Conservation (phyloP, 1,284 basidiomycete species). For the Mycena citricolor region DNA sequence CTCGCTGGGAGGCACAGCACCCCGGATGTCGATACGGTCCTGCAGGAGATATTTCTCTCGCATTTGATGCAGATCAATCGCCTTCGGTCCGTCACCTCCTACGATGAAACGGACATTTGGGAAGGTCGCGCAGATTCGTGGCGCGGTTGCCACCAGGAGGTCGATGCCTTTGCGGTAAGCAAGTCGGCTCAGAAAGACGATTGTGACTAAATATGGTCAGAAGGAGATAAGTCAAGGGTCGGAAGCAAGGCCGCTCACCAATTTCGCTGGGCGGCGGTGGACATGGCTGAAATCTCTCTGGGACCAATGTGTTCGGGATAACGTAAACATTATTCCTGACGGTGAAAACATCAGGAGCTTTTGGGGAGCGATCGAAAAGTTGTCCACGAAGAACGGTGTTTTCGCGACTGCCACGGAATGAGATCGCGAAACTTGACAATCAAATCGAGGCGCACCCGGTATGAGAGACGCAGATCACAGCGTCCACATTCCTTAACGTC, state of each 20-base stretch:
- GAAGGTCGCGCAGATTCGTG: slow-evolving; percentile 83
- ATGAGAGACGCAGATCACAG: slow-evolving; percentile 95
- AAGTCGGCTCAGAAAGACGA: slow-evolving; percentile 92
- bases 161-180: slow-evolving; percentile 98
- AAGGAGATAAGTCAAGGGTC: neutral
- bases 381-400: slow-evolving; percentile 92
- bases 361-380: slow-evolving; percentile 51
- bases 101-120: slow-evolving; percentile 88
- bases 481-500: slow-evolving; percentile 87
- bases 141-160: slow-evolving; percentile 89
- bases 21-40: slow-evolving; percentile 88
- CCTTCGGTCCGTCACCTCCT: slow-evolving; percentile 93
- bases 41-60: slow-evolving; percentile 88
- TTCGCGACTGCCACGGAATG: slow-evolving; percentile 84
- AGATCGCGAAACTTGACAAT: too few species aligned
- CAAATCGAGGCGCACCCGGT: slow-evolving; percentile 88
- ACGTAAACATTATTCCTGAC: slow-evolving; percentile 77
- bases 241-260: too few species aligned
- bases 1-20: slow-evolving; percentile 77
- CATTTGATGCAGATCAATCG: slow-evolving; percentile 95
- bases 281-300: slow-evolving; percentile 80
- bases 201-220: slow-evolving; percentile 74
- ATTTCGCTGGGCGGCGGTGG: slow-evolving; percentile 48
- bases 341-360: slow-evolving; percentile 41
- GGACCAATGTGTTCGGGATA: slow-evolving; percentile 93